phyloP scores from a whole-genome alignment of 352 stramenopile species.

The Pythium guiyangense region DNA sequence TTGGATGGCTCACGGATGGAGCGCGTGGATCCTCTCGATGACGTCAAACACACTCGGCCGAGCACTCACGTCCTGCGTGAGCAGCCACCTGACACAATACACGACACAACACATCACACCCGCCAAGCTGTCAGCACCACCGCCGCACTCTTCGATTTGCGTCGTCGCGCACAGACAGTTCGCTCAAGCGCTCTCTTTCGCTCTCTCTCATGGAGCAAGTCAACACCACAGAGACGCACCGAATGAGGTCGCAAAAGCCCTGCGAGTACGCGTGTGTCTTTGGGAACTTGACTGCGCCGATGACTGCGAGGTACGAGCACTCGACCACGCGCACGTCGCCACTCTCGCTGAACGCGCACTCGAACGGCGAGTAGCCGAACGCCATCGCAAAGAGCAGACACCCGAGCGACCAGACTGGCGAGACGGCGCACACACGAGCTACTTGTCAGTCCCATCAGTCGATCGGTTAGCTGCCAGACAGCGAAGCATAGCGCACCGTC shows the following conservation, averaged over 20 bases:
- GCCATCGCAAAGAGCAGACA: slow-evolving; percentile 86
- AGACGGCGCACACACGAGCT: not conserved
- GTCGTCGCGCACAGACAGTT: slow-evolving; percentile 4
- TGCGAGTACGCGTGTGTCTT: slow-evolving; percentile 50
- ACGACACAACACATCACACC: slow-evolving; percentile 1
- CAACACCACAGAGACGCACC: slow-evolving; percentile 20
- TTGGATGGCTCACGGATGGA: slow-evolving; percentile 7
- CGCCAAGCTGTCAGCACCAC: not conserved
- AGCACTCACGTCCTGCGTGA: slow-evolving; percentile 42
- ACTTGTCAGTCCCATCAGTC: too few species aligned
- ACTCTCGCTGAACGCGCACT: slow-evolving; percentile 77
- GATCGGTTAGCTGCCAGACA: too few species aligned
- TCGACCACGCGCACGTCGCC: slow-evolving; percentile 68
- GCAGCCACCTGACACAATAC: slow-evolving; percentile 43
- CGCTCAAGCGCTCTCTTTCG: not conserved
- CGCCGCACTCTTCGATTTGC: slow-evolving; percentile 12
- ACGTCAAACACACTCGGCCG: slow-evolving; percentile 64
- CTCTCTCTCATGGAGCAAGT: not conserved
- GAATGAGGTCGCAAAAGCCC: slow-evolving; percentile 69
- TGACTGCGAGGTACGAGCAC: slow-evolving; percentile 84
- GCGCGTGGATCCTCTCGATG: slow-evolving; percentile 53
- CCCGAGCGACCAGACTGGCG: slow-evolving; percentile 83
- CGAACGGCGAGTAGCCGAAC: slow-evolving; percentile 88
- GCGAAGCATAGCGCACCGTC: slow-evolving; percentile 35
- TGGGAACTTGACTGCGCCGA: slow-evolving; percentile 79